Base-by-base conservation (phyloP, 1,139 yeast species). In the Scheffersomyces segobiensis region DNA sequence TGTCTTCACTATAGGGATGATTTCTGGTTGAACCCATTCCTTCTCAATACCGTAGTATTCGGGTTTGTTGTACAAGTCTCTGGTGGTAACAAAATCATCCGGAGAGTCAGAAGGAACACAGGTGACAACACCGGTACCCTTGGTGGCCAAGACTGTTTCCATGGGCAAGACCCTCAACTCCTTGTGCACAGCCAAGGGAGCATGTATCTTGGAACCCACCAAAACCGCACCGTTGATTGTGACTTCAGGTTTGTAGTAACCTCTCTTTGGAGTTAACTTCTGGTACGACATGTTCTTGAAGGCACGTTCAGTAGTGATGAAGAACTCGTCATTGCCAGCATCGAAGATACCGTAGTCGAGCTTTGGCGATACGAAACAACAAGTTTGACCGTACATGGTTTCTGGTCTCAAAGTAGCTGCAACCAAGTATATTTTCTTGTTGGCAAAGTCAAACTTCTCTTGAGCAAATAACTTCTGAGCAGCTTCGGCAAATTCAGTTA, bases 401-500 rank as follows among this genome's bases (percentile, higher is more conserved):
- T 95, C 99, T 49, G 99, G 98, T 80, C 99, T 89, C 69, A 96
- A 86, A 66, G 99, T 95, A 49, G 99, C 99, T 61, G 99, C 99
- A 57, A 96, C 93, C 63, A 95, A 82, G 77, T 75, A 93, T 50
- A 93, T 82, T 66, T 87, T 88, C 77, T 91, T 91, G 59, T 76
- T 81, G 26, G 74, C 67, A 52, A 71, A 56, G 58, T 81, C 81
- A 60, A 87, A 81, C 47, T 74, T 74, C 52, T 83, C 76, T 55
- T 80, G 78, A 53, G 79, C 79, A 52, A 93, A 78, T 21, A 73
- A 67, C 55, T 79, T 76, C 57, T 76, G 69, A 26, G 96, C 89
- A 53, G 76, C 82, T n/a, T 77, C 74, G 75, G 87, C 82, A 75
- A 85, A 83, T 67, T 89, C 91, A 50, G 81, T 74, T 54, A 90